A percentile compares a stretch with the other conserved stretches of the same genome.
These are phyloP conservation scores for Phanerochaete sordida DNA, from an alignment of 768 basidiomycete genomes.

Conservation along the genomic window DNA sequence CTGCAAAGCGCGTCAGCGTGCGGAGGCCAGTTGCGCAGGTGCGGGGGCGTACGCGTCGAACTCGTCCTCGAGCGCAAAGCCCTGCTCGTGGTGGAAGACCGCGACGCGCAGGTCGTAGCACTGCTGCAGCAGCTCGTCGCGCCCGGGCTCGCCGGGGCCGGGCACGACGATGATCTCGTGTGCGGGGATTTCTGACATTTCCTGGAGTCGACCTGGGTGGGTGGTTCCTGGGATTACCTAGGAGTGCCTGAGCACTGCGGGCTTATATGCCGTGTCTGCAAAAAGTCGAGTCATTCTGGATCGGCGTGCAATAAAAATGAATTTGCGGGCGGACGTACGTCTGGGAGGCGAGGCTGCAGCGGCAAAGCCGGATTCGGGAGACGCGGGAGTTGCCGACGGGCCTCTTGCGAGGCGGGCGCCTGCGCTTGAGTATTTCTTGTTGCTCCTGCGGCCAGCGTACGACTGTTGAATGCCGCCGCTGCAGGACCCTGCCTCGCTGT, in stretches of 20 bases:
- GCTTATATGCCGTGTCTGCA: background rate
- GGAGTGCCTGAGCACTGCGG: no score
- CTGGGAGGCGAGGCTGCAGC: background rate
- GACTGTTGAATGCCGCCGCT: conserved; percentile 5
- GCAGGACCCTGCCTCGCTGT: background rate
- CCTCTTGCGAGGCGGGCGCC: background rate
- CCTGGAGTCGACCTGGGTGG: no score
- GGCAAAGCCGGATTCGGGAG: background rate
- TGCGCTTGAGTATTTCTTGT: background rate
- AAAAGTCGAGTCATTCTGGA: background rate
- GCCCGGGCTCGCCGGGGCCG: conserved; percentile 30
- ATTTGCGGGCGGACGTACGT: background rate
- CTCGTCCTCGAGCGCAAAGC: conserved; percentile 71
- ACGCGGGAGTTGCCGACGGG: conserved; percentile 9
- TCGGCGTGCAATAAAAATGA: no score
- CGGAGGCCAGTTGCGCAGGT: background rate
- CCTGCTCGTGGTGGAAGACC: conserved; percentile 65
- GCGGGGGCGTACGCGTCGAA: conserved; percentile 58
- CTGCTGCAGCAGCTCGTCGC: conserved; percentile 52
- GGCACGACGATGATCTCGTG: conserved; percentile 59
- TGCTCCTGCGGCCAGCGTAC: background rate
- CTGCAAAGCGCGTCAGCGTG: conserved; percentile 31
- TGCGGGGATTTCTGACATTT: conserved; percentile 26
- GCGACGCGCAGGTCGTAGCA: conserved; percentile 60
- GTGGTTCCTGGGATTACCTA: no score